Percentiles rank a stretch among this genome's conserved stretches.
These are phyloP conservation scores for Hymenoscyphus repandus DNA, from an alignment of 2,329 filamentous ascomycete species.

Conservation along the genomic window DNA sequence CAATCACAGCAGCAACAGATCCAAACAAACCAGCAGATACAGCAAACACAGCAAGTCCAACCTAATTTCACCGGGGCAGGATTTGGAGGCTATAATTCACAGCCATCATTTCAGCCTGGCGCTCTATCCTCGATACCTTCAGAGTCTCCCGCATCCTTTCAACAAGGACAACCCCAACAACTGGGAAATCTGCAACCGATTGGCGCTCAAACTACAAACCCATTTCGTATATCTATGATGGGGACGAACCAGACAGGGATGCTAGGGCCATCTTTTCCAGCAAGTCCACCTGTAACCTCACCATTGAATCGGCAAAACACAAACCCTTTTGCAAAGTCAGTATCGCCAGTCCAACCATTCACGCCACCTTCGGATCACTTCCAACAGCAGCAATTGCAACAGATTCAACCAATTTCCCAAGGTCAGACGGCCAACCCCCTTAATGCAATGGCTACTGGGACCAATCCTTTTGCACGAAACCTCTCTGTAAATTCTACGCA, in stretches of 20 bases:
- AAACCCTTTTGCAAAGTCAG: constrained; percentile 78
- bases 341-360: constrained; percentile 31
- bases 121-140: constrained; percentile 54
- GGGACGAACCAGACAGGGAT: constrained; percentile 48
- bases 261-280: constrained; percentile 35
- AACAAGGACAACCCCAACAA: constrained; percentile 34
- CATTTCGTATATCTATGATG: constrained; percentile 90
- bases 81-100: constrained; percentile 74
- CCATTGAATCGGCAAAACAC: constrained; percentile 61
- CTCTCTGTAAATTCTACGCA: constrained; percentile 19
- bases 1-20: constrained; percentile 30
- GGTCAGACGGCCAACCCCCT: constrained; percentile 44
- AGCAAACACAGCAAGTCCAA: constrained; percentile 43
- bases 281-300: constrained; percentile 38
- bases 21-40: constrained; percentile 22
- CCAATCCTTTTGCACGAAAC: constrained; percentile 64
- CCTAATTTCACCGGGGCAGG: constrained; percentile 66
- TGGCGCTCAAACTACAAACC: constrained; percentile 69
- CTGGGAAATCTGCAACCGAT: constrained; percentile 40
- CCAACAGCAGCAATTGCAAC: constrained; percentile 28
- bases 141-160: constrained; percentile 47
- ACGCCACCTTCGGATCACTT: constrained; percentile 32
- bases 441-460: constrained; percentile 58
- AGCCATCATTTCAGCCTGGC: constrained; percentile 53
- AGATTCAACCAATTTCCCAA: constrained; percentile 21